Conservation (phyloP, 768 basidiomycete species). For the Pseudohyphozyma bogoriensis region DNA sequence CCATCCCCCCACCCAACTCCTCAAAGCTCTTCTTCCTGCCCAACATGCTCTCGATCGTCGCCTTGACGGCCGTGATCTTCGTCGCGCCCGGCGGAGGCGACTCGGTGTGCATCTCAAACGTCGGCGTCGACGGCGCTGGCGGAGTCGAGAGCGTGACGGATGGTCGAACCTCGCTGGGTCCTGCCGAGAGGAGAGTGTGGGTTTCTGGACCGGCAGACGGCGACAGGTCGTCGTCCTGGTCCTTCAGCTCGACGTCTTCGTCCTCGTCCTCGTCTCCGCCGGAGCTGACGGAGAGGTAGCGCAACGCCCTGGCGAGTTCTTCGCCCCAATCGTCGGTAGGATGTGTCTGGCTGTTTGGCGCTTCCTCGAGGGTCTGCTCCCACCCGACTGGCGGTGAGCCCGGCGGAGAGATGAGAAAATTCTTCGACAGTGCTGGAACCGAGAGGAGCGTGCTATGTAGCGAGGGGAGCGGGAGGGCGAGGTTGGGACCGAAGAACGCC, state of each 20-base stretch:
- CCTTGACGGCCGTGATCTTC: conserved; percentile 36
- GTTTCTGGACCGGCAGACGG: conserved; percentile 30
- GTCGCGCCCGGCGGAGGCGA: conserved; percentile 18
- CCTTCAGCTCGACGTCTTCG: conserved; percentile 12
- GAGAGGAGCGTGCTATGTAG: conserved; percentile 46
- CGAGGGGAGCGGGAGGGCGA: conserved; percentile 38
- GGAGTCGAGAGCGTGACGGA: conserved; percentile 32
- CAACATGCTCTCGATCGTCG: conserved; percentile 37
- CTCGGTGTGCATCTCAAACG: not conserved
- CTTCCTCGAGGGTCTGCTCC: conserved; percentile 83
- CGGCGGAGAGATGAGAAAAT: conserved; percentile 95
- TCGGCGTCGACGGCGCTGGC: not conserved
- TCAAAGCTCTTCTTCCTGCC: conserved; percentile 14
- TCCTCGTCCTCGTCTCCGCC: conserved; percentile 10
- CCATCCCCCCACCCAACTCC: not conserved
- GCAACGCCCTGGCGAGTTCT: conserved; percentile 72
- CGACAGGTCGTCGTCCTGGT: conserved; percentile 27
- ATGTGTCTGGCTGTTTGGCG: conserved; percentile 72
- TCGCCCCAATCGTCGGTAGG: conserved; percentile 50
- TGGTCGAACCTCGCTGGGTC: conserved; percentile 15
- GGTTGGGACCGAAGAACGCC: conserved; percentile 45
- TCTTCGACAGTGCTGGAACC: conserved; percentile 74
- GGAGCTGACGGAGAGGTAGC: conserved; percentile 49
- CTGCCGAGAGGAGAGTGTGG: conserved; percentile 21
- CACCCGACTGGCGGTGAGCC: conserved; percentile 96